Percentiles rank a stretch among this genome's conserved stretches.
These are phyloP conservation scores for Volvariella volvacea DNA, from an alignment of 1,284 basidiomycete species.

Conservation along the genomic window DNA sequence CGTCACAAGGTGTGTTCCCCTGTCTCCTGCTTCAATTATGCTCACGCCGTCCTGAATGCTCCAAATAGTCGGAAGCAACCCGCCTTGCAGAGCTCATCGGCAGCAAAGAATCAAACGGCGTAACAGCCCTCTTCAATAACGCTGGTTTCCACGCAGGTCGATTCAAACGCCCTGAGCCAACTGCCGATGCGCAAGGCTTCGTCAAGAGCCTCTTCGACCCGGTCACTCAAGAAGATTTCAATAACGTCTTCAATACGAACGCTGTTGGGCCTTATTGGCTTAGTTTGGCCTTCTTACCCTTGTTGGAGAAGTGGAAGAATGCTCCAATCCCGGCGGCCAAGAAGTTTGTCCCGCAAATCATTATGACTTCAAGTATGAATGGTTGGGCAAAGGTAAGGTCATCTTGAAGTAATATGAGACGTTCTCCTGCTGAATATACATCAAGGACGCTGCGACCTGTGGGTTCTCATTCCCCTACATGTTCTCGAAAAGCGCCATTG, in stretches of 20 bases:
- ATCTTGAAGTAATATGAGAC: background rate
- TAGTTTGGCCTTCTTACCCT: slow-evolving; percentile 43
- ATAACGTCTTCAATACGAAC: slow-evolving; percentile 32
- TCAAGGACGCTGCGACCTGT: slow-evolving; percentile 33
- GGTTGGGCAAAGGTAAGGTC: slow-evolving; percentile 42
- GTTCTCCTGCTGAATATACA: background rate
- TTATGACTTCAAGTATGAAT: slow-evolving; percentile 50
- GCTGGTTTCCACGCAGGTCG: slow-evolving; percentile 21
- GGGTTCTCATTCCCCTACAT: slow-evolving; percentile 39
- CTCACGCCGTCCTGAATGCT: background rate
- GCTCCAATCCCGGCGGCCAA: slow-evolving; percentile 16
- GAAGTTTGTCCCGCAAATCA: slow-evolving; percentile 39
- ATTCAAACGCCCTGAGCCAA: slow-evolving; percentile 20
- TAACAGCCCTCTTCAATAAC: slow-evolving; percentile 36
- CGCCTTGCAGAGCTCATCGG: slow-evolving; percentile 37
- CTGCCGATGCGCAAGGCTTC: slow-evolving; percentile 28
- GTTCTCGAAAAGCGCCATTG: slow-evolving; percentile 45
- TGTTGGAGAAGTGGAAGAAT: slow-evolving; percentile 41
- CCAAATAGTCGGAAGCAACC: slow-evolving; percentile 35
- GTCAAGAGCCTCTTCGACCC: slow-evolving; percentile 33
- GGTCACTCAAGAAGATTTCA: slow-evolving; percentile 32
- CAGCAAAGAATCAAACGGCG: slow-evolving; percentile 26
- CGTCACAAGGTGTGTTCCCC: slow-evolving; percentile 30
- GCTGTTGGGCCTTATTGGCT: slow-evolving; percentile 44
- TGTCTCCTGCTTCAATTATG: background rate